Conservation (phyloP, 2,329 filamentous ascomycete genomes). For the Fusarium sp. region DNA sequence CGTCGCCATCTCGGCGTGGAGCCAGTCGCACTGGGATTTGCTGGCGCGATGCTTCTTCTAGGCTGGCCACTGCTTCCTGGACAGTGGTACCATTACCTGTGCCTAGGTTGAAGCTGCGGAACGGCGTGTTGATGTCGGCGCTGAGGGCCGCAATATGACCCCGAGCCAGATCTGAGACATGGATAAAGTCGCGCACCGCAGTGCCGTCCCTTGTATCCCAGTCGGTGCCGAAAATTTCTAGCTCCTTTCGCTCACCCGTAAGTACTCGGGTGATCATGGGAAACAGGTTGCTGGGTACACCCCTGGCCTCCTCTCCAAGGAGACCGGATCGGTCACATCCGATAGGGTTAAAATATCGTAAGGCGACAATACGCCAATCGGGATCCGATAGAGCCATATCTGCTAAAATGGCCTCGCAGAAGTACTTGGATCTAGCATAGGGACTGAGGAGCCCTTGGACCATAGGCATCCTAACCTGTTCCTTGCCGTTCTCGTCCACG, state of each 20-base stretch:
- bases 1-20: no score
- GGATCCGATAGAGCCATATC: conserved; percentile 71
- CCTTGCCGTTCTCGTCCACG: no score
- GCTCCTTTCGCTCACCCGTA: conserved; percentile 62
- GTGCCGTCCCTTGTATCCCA: conserved; percentile 76
- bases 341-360: conserved; percentile 76
- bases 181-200: conserved; percentile 75
- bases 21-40: no score
- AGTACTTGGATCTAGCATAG: conserved; percentile 67
- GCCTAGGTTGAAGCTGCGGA: conserved; percentile 60
- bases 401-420: conserved; percentile 74
- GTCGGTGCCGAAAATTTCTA: conserved; percentile 72
- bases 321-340: conserved; percentile 73
- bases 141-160: conserved; percentile 71
- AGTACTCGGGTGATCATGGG: conserved; percentile 73
- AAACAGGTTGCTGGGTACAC: conserved; percentile 72
- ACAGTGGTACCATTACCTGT: conserved; percentile 59
- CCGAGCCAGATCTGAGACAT: conserved; percentile 72
- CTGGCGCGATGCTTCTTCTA: conserved; percentile 50
- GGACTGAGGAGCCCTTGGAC: conserved; percentile 45
- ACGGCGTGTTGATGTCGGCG: conserved; percentile 47
- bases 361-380: conserved; percentile 70
- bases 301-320: conserved; percentile 73
- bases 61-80: conserved; percentile 56
- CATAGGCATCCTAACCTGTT: conserved; percentile 60